Percentiles rank a stretch among this genome's conserved stretches.
Evolutionary conservation across 306 rosid genomes (phyloP).

Genomic region (Quercus rubra): DNA sequence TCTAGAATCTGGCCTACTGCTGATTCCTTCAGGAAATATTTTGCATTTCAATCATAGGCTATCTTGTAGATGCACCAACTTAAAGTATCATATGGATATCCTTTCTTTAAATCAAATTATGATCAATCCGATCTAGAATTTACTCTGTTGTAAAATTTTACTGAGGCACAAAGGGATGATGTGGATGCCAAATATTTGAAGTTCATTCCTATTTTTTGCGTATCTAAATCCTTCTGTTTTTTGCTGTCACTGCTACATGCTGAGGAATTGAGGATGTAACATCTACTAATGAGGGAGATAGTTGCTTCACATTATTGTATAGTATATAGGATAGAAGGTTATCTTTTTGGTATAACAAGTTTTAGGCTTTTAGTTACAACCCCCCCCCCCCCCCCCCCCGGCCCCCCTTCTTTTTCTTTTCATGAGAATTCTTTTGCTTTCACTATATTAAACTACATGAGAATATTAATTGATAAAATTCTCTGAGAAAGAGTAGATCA

Average conservation of each 20-base stretch:
- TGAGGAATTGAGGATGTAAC: background rate
- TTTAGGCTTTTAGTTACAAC: background rate
- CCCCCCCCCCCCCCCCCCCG: no score
- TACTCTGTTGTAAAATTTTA: background rate
- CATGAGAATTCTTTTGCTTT: background rate
- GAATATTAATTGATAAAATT: background rate
- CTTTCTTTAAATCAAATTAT: background rate
- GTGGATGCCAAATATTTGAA: background rate
- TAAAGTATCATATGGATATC: background rate
- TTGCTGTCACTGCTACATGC: background rate
- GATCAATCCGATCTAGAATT: background rate
- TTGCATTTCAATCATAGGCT: background rate
- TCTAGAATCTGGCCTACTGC: background rate
- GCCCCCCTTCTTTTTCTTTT: no score
- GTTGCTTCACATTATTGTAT: background rate
- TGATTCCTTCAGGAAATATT: background rate
- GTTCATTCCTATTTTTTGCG: background rate
- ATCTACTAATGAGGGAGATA: background rate
- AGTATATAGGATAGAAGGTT: background rate
- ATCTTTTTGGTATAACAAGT: background rate
- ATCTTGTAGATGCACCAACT: background rate
- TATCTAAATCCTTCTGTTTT: background rate
- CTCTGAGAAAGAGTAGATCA: background rate
- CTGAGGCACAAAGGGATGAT: background rate
- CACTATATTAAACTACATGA: background rate